phyloP scores from a whole-genome alignment of 2,329 filamentous ascomycete genomes.

The Ophiostoma populinum region DNA sequence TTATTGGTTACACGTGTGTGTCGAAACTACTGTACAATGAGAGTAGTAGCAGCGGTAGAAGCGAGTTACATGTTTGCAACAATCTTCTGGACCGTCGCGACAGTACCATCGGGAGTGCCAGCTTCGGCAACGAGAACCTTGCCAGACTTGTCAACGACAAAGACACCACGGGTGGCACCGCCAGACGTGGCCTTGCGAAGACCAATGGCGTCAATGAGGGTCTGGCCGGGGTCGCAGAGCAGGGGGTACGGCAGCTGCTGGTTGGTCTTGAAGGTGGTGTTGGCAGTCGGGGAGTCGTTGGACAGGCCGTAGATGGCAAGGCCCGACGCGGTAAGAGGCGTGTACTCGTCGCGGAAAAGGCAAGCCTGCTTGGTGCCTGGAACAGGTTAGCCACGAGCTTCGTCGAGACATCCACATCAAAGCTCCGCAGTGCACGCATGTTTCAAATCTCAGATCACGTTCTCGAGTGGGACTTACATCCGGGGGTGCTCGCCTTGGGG shows the following conservation, averaged over 20 bases:
- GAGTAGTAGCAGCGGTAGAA: too few relatives aligned
- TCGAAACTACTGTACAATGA: too few relatives aligned
- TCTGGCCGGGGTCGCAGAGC: conserved; percentile 61
- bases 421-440: too few relatives aligned
- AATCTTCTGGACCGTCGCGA: conserved; percentile 58
- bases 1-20: too few relatives aligned
- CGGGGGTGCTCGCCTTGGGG: conserved; percentile 82
- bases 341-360: conserved; percentile 77
- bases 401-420: too few relatives aligned
- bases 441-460: too few relatives aligned
- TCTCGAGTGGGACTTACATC: too few relatives aligned
- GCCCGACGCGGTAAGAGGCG: conserved; percentile 57
- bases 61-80: conserved; percentile 26
- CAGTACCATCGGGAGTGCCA: conserved; percentile 62
- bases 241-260: conserved; percentile 79
- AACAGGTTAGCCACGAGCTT: too few relatives aligned
- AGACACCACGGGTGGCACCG: conserved; percentile 72
- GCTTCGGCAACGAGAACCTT: conserved; percentile 54
- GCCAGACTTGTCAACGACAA: conserved; percentile 67
- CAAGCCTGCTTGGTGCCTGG: conserved; percentile 89
- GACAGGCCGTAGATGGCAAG: conserved; percentile 83
- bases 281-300: conserved; percentile 73
- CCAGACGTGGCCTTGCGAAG: conserved; percentile 61
- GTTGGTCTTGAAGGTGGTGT: conserved; percentile 83
- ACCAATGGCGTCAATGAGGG: conserved; percentile 73